Percentiles rank a stretch among this genome's conserved stretches.
Conservation (phyloP, 2,329 filamentous ascomycete species). For the Ascochyta lentis region DNA sequence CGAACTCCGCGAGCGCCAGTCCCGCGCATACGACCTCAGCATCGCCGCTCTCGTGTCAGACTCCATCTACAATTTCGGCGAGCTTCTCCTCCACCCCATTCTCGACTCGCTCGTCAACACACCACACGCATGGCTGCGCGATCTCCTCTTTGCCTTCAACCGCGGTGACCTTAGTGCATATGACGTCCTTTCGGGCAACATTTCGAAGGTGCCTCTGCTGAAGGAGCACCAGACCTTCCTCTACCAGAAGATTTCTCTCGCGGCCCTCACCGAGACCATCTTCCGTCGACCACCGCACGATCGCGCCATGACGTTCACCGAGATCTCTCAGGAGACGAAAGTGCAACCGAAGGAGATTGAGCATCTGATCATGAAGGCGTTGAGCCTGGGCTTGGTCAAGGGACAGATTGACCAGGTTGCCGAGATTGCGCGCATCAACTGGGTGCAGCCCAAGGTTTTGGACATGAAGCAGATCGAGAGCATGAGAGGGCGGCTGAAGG, state of each 20-base stretch:
- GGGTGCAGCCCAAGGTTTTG: slow-evolving; percentile 98
- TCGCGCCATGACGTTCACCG: slow-evolving; percentile 88
- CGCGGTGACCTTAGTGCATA: slow-evolving; percentile 89
- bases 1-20: slow-evolving; percentile 74
- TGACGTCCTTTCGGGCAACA: slow-evolving; percentile 80
- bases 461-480: slow-evolving; percentile 94
- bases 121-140: slow-evolving; percentile 84
- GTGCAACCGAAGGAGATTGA: slow-evolving; percentile 92
- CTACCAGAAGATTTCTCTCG: slow-evolving; percentile 97
- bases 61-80: slow-evolving; percentile 98
- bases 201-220: slow-evolving; percentile 80
- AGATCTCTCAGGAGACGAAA: slow-evolving; percentile 91
- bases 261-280: slow-evolving; percentile 91
- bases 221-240: slow-evolving; percentile 81
- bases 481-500: slow-evolving; percentile 85
- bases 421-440: slow-evolving; percentile 92
- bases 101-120: slow-evolving; percentile 81
- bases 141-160: slow-evolving; percentile 98
- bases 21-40: slow-evolving; percentile 88
- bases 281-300: slow-evolving; percentile 96
- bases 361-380: slow-evolving; percentile 98
- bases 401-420: slow-evolving; percentile 97
- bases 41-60: slow-evolving; percentile 92
- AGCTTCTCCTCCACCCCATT: slow-evolving; percentile 96
- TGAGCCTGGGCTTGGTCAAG: slow-evolving; percentile 86